phyloP scores from a whole-genome alignment of 2,329 filamentous ascomycete species.

The Aquanectria penicillioides region DNA sequence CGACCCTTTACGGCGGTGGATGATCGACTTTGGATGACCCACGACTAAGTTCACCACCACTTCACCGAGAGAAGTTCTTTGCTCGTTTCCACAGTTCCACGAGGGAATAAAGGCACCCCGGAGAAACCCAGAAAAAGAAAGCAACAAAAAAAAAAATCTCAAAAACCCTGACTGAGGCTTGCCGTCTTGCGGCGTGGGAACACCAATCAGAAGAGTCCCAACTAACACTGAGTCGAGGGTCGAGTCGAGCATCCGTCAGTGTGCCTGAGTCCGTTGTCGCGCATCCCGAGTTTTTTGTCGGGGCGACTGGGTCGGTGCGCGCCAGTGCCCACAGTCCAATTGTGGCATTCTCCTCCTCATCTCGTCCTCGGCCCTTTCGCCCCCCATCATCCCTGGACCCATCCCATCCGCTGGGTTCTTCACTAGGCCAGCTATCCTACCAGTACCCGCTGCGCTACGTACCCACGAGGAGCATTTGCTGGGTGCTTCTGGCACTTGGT shows the following conservation, averaged over 20 bases:
- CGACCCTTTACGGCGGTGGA: conserved; percentile 26
- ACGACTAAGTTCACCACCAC: background rate
- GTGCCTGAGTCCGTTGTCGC: conserved; percentile 25
- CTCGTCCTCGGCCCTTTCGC: conserved; percentile 2
- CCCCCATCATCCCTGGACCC: conserved; percentile 8
- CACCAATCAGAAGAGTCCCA: conserved; percentile 33
- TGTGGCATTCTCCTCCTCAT: background rate
- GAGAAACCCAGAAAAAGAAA: conserved; percentile 28
- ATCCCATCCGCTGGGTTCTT: conserved; percentile 10
- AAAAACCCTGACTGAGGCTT: conserved; percentile 29
- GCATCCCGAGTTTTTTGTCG: conserved; percentile 43
- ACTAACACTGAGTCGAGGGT: conserved; percentile 31
- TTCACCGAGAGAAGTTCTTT: background rate
- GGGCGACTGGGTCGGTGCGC: conserved; percentile 34
- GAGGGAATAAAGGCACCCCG: conserved; percentile 21
- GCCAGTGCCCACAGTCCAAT: conserved; percentile 8
- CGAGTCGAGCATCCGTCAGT: conserved; percentile 24
- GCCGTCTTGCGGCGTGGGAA: conserved; percentile 12
- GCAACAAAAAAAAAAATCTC: conserved; percentile 22
- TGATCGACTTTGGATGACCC: conserved; percentile 37
- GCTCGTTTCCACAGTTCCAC: conserved; percentile 19
- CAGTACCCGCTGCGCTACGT: conserved; percentile 17
- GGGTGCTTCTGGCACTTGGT: conserved; percentile 2
- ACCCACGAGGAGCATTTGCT: conserved; percentile 20
- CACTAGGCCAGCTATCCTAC: conserved; percentile 4